Evolutionary conservation across 345 rosid species (phyloP).

Genomic region (Pugionium dolabratum): DNA sequence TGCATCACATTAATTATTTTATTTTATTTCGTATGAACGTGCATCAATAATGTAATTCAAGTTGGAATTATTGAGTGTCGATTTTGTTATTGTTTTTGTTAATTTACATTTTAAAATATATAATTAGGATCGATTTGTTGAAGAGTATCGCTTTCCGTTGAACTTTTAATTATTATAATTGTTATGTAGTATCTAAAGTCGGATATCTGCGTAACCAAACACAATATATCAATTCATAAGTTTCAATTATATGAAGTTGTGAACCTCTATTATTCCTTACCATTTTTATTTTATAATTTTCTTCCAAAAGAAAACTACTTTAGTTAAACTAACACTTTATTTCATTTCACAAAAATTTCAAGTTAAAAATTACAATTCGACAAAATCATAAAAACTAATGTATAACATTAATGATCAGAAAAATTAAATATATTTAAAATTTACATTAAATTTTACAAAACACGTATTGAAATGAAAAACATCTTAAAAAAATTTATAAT

Average conservation of each 20-base stretch:
- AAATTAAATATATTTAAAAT: no score
- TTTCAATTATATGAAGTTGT: constrained; percentile 34
- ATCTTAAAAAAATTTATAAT: no score
- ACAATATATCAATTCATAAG: not conserved
- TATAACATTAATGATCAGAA: no score
- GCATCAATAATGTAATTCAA: constrained; percentile 39
- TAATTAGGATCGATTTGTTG: constrained; percentile 29
- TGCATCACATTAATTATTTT: constrained; percentile 14
- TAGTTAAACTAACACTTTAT: constrained; percentile 5
- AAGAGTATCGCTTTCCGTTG: constrained; percentile 32
- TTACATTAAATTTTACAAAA: no score
- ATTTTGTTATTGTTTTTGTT: no score
- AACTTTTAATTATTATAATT: not conserved
- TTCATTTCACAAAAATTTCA: no score
- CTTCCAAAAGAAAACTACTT: not conserved
- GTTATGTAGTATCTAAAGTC: constrained; percentile 24
- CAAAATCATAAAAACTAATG: no score
- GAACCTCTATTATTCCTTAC: constrained; percentile 15
- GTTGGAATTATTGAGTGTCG: constrained; percentile 1
- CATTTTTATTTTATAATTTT: constrained; percentile 14
- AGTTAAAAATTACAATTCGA: no score
- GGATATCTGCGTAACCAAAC: constrained; percentile 22
- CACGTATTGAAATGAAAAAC: no score
- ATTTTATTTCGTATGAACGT: constrained; percentile 23
- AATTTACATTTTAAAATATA: not conserved